phyloP scores from a whole-genome alignment of 1,284 basidiomycete species.

The Ceratobasidium sp. region DNA sequence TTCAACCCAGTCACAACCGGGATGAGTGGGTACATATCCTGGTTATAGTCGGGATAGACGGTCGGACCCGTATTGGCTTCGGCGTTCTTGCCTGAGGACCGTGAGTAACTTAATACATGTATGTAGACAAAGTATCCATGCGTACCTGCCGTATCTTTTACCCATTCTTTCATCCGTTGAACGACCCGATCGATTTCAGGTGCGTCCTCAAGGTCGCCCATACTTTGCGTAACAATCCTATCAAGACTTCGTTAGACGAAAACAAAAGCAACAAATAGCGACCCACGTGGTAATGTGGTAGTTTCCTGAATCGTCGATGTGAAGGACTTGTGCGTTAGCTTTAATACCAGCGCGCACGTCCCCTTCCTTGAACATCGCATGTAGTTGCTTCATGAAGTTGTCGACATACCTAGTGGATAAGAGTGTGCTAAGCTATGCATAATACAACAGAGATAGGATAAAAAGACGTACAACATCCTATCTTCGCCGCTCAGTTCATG shows the following conservation, averaged over 20 bases:
- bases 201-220: background rate
- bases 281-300: conserved; percentile 16
- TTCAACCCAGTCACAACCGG: background rate
- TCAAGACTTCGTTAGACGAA: too few relatives aligned
- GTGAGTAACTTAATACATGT: background rate
- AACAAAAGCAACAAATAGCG: too few relatives aligned
- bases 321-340: background rate
- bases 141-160: background rate
- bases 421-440: too few relatives aligned
- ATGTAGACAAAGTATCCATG: background rate
- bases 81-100: too few relatives aligned
- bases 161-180: background rate
- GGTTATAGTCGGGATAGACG: background rate
- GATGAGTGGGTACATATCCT: background rate
- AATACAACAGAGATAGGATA: too few relatives aligned
- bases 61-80: background rate
- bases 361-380: background rate
- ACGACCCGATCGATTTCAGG: background rate
- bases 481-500: background rate
- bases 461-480: too few relatives aligned
- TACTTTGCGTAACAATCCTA: background rate
- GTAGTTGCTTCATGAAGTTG: background rate
- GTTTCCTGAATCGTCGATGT: background rate
- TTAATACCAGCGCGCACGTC: background rate
- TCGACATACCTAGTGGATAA: too few relatives aligned